Evolutionary conservation across 2,329 filamentous ascomycete species (phyloP), one percentile per base, ranked within the genome.

Genomic region (Teratosphaeria nubilosa): DNA sequence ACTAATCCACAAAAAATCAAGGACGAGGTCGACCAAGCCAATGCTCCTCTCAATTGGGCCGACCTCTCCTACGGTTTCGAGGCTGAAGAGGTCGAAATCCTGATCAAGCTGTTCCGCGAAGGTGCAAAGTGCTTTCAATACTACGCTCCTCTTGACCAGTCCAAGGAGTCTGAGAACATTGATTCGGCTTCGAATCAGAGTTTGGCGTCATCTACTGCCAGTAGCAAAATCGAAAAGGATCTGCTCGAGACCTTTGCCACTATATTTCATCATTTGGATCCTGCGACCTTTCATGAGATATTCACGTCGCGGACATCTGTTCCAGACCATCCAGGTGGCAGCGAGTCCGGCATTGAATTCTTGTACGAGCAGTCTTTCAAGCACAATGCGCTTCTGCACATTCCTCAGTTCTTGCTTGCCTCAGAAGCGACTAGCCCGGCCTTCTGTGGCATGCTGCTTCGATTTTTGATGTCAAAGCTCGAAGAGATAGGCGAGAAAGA

Each of bases 341-440:
- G 24, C 37, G 90, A 96, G 70, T 90, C 91, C 60, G 94, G 97
- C 76, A 97, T 99, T 60, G 92, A 92, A 41, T 90, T 90, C 73
- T 83, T 99, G 41, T 97, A 99, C 72, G 88, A 96, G 63, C 92
- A 97, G 82, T 96, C 96, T 75, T 96, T 97, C 71, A 90, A 97
- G 71, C 94, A 99, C 73, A 91, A 91, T 1, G 89, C 90, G 27
- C 80, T 99, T 45, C 80, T 99, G 55, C 94, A 99, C 72, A 89
- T 99, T 58, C 92, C 94, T 6, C 94, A 99, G 70, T 99, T 97
- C 73, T 94, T 99, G 75, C 83, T 99, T 55, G 94, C 95, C n/a
- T 96, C 91, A 67, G 94, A 99, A 76, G 92, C 92, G 4, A 99
- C 95, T 0, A 96, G 91, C 27, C 91, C 94, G 0, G 95, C 91